phyloP scores from a whole-genome alignment of 768 basidiomycete species.

The Termitomyces sp. region DNA sequence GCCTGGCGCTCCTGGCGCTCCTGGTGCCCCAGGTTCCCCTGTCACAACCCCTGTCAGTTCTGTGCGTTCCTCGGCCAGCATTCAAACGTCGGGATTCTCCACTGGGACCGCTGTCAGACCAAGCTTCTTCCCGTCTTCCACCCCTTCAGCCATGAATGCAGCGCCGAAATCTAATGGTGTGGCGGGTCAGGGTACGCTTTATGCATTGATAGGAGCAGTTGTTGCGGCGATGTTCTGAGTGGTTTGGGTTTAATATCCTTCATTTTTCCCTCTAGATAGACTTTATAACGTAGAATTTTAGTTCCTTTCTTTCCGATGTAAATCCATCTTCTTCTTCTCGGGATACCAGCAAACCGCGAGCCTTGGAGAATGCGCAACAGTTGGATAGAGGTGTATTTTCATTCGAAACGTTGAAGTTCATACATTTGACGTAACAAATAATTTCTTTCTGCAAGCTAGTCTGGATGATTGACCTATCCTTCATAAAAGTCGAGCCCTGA shows the following conservation, averaged over 20 bases:
- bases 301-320: background rate
- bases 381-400: too few relatives aligned
- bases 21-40: background rate
- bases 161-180: background rate
- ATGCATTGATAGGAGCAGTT: constrained; percentile 2
- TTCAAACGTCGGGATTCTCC: background rate
- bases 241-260: background rate
- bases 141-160: background rate
- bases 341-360: too few relatives aligned
- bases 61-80: background rate
- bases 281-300: background rate
- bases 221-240: constrained; percentile 5
- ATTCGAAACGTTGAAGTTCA: too few relatives aligned
- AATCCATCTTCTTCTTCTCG: too few relatives aligned
- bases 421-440: too few relatives aligned
- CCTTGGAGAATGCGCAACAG: too few relatives aligned
- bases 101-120: background rate
- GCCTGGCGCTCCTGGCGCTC: background rate
- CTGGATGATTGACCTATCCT: too few relatives aligned
- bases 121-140: constrained; percentile 4
- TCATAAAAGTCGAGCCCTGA: too few relatives aligned
- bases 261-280: background rate
- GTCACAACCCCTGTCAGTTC: background rate
- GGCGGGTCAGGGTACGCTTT: background rate
- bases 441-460: too few relatives aligned